Conservation (phyloP, 257 asterid genomes). For the Penstemon newberryi region DNA sequence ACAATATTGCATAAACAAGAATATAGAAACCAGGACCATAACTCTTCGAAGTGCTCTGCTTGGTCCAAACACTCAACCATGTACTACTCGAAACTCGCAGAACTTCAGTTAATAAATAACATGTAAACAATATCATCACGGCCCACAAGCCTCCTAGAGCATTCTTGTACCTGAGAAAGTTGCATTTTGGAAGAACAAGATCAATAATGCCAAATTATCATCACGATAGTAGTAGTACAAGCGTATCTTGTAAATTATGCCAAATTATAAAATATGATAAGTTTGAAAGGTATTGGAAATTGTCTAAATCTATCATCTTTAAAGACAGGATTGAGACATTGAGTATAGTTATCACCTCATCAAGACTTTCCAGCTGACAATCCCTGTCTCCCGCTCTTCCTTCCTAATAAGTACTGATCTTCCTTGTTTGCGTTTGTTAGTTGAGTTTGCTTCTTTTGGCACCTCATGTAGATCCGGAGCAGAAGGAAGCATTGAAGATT, state of each 20-base stretch:
- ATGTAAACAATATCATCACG: constrained; percentile 58
- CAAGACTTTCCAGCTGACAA: constrained; percentile 82
- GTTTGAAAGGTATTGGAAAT: not conserved
- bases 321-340: not conserved
- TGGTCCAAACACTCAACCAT: constrained; percentile 92
- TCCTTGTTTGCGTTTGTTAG: constrained; percentile 50
- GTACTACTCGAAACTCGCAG: constrained; percentile 88
- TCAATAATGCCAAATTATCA: constrained; percentile 3
- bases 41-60: constrained; percentile 53
- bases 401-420: constrained; percentile 76
- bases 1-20: constrained; percentile 72
- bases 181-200: constrained; percentile 23
- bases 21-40: constrained; percentile 68
- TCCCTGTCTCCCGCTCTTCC: constrained; percentile 89
- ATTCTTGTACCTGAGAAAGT: constrained; percentile 52
- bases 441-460: constrained; percentile 42
- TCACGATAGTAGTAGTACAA: not conserved
- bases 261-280: not conserved
- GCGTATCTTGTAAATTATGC: constrained; percentile 4
- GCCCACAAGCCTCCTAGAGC: constrained; percentile 92
- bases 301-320: not conserved
- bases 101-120: constrained; percentile 68
- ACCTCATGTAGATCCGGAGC: constrained; percentile 32
- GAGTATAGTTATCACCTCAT: constrained; percentile 46
- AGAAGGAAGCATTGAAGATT: constrained; percentile 37